Evolutionary conservation across 2,329 filamentous ascomycete species (phyloP).

Genomic region (Orbilia blumenaviensis): DNA sequence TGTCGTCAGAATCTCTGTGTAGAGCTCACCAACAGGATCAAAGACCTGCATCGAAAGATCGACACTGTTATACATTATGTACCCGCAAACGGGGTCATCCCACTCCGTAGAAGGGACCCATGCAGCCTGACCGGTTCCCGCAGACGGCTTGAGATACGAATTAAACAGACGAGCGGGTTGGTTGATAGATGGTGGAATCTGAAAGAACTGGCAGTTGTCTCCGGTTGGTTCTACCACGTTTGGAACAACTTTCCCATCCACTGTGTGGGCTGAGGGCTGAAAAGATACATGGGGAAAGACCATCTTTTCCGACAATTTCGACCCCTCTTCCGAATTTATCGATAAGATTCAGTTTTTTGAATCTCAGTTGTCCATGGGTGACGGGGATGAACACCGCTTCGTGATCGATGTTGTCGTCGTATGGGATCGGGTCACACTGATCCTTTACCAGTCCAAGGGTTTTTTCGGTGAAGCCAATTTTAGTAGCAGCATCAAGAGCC

Average conservation of each 20-base stretch:
- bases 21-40: background rate
- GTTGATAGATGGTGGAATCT: conserved; percentile 63
- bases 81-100: background rate
- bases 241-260: conserved; percentile 12
- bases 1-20: background rate
- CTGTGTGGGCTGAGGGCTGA: conserved; percentile 61
- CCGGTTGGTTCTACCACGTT: conserved; percentile 28
- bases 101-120: background rate
- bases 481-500: background rate
- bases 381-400: conserved; percentile 61
- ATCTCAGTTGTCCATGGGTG: conserved; percentile 64
- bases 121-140: background rate
- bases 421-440: background rate
- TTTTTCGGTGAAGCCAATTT: background rate
- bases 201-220: conserved; percentile 59
- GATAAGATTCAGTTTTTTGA: conserved; percentile 64
- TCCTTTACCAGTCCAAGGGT: background rate
- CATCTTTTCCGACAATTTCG: conserved; percentile 56
- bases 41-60: conserved; percentile 1
- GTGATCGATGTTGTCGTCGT: background rate
- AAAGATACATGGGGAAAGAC: conserved; percentile 54
- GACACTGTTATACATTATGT: background rate
- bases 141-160: background rate
- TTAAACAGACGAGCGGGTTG: conserved; percentile 59
- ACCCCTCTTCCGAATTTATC: conserved; percentile 65